These are phyloP conservation scores for Alternaria ethzedia DNA, from an alignment of 2,329 filamentous ascomycete species.

Conservation along the genomic window DNA sequence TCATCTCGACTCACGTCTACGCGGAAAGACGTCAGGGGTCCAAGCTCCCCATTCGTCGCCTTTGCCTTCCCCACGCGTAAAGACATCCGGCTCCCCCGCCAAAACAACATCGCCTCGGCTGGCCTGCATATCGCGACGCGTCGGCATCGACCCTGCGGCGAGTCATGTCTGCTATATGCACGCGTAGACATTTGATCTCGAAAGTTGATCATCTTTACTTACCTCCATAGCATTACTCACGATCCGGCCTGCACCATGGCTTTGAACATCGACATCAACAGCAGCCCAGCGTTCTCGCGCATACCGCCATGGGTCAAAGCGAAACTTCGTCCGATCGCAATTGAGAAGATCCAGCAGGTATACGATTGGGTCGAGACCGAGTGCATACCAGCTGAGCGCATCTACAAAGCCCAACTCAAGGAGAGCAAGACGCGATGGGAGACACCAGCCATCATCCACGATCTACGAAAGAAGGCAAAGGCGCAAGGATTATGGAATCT, in stretches of 20 bases:
- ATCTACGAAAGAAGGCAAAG: slow-evolving; percentile 53
- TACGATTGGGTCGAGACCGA: slow-evolving; percentile 55
- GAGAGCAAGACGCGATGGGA: slow-evolving; percentile 43
- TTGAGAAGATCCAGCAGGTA: slow-evolving; percentile 53
- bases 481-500: slow-evolving; percentile 49
- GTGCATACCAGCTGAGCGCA: slow-evolving; percentile 53
- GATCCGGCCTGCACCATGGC: slow-evolving; percentile 13
- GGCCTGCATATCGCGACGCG: slow-evolving; percentile 3
- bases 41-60: background rate
- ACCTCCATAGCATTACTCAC: background rate
- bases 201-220: slow-evolving; percentile 6
- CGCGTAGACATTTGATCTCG: slow-evolving; percentile 7
- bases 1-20: background rate
- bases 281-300: slow-evolving; percentile 46
- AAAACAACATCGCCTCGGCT: slow-evolving; percentile 11
- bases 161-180: slow-evolving; percentile 21
- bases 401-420: slow-evolving; percentile 51
- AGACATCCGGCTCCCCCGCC: slow-evolving; percentile 30
- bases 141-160: slow-evolving; percentile 23
- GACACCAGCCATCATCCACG: slow-evolving; percentile 51
- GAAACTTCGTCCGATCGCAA: slow-evolving; percentile 55
- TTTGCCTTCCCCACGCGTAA: slow-evolving; percentile 24
- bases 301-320: slow-evolving; percentile 57
- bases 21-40: slow-evolving; percentile 9
- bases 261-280: slow-evolving; percentile 29